Base-by-base conservation (phyloP, 139 green algal genomes). In the Gonium pectorale region DNA sequence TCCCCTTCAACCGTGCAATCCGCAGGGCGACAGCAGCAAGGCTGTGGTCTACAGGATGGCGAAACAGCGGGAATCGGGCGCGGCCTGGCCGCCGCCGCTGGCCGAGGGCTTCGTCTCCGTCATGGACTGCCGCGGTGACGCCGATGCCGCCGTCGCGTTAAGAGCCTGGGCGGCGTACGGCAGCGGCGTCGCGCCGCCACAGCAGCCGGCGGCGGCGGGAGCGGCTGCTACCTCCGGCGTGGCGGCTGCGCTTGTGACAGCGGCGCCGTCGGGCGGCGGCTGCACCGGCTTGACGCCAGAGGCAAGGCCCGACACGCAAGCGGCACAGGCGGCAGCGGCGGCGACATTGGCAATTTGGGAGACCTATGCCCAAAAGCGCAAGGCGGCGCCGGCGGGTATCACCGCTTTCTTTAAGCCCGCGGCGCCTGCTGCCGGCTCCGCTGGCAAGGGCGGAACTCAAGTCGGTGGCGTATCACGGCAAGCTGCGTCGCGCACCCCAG, bases 101-200 rank as follows among this genome's bases (percentile, higher is more conserved):
- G 24, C 67, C 5, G 93, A 96, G 73, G 93, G 92, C 37, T 89
- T 95, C 52, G 40, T n/a, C 24, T 88, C 67, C 22, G 68, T 96
- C 52, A 89, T 94, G 86, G 78, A 54, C 31, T 89, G 83, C 74
- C 60, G 9, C 15, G 85, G 35, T 15, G 74, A 82, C 52, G 54
- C 33, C 1, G 63, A 86, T 15, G 72, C 67, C 3, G 54, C 38
- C 7, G 71, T 35, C 2, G 87, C 87, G 19, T 31, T 89, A 31
- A 31, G 38, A 3, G 46, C 70, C 4, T 90, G 87, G 87, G 78
- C 51, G 17, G 6, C 51, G 64, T 81, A 87, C 71, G 79, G 79
- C 46, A 56, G 8, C 0, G 27, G 11, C 63, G n/a, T n/a, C 59
- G 38, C 72, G 81, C 54, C 70, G 60, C 44, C 64, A 62, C 11